Percentiles rank a stretch among this genome's conserved stretches.
These are phyloP conservation scores for Trichophaea hybrida DNA, from an alignment of 2,329 filamentous ascomycete genomes.

Conservation along the genomic window DNA sequence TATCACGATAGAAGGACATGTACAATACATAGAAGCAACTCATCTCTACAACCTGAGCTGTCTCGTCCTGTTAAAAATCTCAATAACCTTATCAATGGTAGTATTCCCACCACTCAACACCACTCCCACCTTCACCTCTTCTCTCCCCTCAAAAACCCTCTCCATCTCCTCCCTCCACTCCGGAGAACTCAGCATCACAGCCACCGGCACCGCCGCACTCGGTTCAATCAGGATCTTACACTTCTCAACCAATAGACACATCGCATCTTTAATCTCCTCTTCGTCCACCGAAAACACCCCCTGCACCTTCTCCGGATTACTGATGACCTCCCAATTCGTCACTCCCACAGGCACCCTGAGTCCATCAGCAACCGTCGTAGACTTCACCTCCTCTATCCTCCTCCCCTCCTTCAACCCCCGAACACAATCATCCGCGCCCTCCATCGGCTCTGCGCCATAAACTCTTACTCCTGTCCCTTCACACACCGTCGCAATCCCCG, in stretches of 20 bases:
- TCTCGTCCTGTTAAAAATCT: constrained; percentile 21
- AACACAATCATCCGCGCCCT: constrained; percentile 64
- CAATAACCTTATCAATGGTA: constrained; percentile 24
- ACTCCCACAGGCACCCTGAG: constrained; percentile 67
- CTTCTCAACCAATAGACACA: constrained; percentile 67
- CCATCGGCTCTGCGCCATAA: constrained; percentile 75
- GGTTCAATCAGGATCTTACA: constrained; percentile 89
- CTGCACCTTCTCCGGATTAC: constrained; percentile 52
- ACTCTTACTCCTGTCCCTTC: constrained; percentile 57
- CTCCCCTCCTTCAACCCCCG: constrained; percentile 51
- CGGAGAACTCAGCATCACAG: constrained; percentile 70
- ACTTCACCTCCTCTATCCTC: constrained; percentile 54
- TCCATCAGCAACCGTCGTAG: constrained; percentile 77
- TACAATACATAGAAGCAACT: background rate
- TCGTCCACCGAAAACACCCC: constrained; percentile 64
- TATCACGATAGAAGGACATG: background rate
- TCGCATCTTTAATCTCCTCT: constrained; percentile 61
- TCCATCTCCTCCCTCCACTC: constrained; percentile 56
- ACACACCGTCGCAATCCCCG: constrained; percentile 64
- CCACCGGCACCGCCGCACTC: constrained; percentile 68
- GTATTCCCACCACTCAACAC: constrained; percentile 27
- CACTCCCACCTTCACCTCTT: constrained; percentile 40
- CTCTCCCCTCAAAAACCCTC: constrained; percentile 39
- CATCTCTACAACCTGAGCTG: background rate
- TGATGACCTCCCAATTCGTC: constrained; percentile 64